Evolutionary conservation across 345 rosid species (phyloP), one percentile per base, ranked within the genome.

Genomic region (Sonneratia caseolaris): DNA sequence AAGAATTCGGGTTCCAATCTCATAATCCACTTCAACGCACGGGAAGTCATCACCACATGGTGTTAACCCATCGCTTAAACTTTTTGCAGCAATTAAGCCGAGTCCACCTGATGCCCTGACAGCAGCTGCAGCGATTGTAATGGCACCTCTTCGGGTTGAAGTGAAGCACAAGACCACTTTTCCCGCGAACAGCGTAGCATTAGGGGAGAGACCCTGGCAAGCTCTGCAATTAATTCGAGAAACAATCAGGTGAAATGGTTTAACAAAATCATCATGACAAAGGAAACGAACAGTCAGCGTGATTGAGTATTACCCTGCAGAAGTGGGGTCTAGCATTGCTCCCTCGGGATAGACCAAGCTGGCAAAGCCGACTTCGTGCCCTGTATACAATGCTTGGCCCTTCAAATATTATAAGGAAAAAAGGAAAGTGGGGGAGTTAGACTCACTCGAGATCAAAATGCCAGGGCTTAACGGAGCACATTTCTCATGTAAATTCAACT

Each of bases 1-100:
- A 24, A 87, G 83, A 75, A 90, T 86, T 71, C 69, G 85, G 14
- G 91, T 86, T 72, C 96, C 92, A 24, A 81, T 76, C 82, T 86
- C 93, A 5, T 82, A 86, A 79, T 88, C 90, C 24, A 88, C 88
- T 76, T 83, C 85, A 3, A 86, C 47, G 69, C 75, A 79, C 0
- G 97, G 93, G 75, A 88, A 84, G 47, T 76, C 78, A 18, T 70
- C 72, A 3, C 21, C 7, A 68, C 84, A 70, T 0, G 84, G 84
- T 53, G 57, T 74, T 67, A 85, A 72, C 53, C 74, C 75, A 75
- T 90, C 77, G 0, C 75, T 80, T 0, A 86, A 90, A 32, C 84
- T 81, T 76, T 83, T 85, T 11, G 89, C 93, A 73, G 84, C 76
- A 21, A 88, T 85, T 37, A 88, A 68, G 9, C 93, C 97, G 24